Evolutionary conservation across 768 basidiomycete genomes (phyloP), one percentile per base, ranked within the genome.

Genomic region (Russula vinacea): DNA sequence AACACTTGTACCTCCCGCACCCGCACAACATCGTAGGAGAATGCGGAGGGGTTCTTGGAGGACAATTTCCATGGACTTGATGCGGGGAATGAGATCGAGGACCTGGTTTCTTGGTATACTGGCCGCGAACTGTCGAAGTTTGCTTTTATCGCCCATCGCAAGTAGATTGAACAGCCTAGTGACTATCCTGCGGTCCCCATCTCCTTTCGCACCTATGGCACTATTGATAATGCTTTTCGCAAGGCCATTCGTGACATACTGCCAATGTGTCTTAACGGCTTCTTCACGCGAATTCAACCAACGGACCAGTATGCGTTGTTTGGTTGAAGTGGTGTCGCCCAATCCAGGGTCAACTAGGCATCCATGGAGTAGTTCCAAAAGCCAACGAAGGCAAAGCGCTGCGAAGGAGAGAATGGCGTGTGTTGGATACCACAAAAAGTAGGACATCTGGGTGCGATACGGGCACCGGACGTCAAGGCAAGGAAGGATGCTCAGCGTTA

Each of bases 301-400:
- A 35, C 10, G 8, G 10, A 35, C 35, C 4, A 35, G 35, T 10
- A 7, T 35, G 35, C 10, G 35, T 7, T 7, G 8, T 7, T 5
- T 1, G 35, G 35, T 3, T 10, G 35, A 5, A 7, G 1, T 35
- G 10, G 35, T 5, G 2, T 29, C 29, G 29, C 29, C 89, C 29
- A 29, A 29, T 5, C 7, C 11, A 37, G 35, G 11, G 7, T 37
- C 35, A 37, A 42, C 40, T 5, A 42, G 16, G 40, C 40, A 17
- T 11, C 6, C 40, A 16, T 42, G 40, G 11, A 45, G 45, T n/a
- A 9, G 45, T 19, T 5, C 9, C n/a, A 4, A 2, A 5, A 45
- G 1, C n/a, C n/a, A 19, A 45, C 11, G 22, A 49, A 49, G 13
- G 22, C 22, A 22, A 14, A 2, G 1, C 4, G 22, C 24, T 11